Base-by-base conservation (phyloP, 352 stramenopile genomes). In the Pseudoperonospora humuli region DNA sequence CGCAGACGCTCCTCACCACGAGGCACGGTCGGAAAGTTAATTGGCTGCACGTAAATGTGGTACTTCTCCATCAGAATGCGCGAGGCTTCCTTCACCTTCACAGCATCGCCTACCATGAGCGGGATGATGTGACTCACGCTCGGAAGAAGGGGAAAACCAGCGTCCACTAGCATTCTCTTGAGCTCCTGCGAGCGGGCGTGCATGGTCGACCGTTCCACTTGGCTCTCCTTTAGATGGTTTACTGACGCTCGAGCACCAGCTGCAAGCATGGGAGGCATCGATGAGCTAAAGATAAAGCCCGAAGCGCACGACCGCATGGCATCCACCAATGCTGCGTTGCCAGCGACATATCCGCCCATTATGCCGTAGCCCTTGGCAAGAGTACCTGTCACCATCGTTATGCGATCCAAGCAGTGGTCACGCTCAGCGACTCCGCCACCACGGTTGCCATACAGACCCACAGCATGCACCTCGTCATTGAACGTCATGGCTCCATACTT, bases 401-500 rank as follows among this genome's bases (percentile, higher is more conserved):
- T 84, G 17, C 81, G 70, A 32, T 93, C 65, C 11, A 92, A 51
- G 54, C 78, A 86, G 64, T 92, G 70, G 63, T 96, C 84, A 14
- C 84, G 74, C 57, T 96, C 83, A 3, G 75, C 84, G 11, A 95
- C 70, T 54, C 85, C 85, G 3, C 73, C 85, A 24, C 85, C 85
- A 39, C 74, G 70, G 67, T 93, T 78, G 34, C 85, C 85, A 53
- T 95, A 96, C 0, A 96, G 62, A 1, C 85, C 85, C 1, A 95
- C 84, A 3, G 85, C 85, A 57, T 96, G 85, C 31, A 95, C 84
- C 45, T 96, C 85, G 50, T 96, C 85, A 60, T 86, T 89, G 56
- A 95, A 96, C 11, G 84, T 95, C 78, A 95, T 93, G 29, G 85
- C 85, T 25, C 82, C 82, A 57, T 95, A 96, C 64, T 94, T 92